Base-by-base conservation (phyloP, 495 filamentous ascomycete species). In the Xylaria palmicola region DNA sequence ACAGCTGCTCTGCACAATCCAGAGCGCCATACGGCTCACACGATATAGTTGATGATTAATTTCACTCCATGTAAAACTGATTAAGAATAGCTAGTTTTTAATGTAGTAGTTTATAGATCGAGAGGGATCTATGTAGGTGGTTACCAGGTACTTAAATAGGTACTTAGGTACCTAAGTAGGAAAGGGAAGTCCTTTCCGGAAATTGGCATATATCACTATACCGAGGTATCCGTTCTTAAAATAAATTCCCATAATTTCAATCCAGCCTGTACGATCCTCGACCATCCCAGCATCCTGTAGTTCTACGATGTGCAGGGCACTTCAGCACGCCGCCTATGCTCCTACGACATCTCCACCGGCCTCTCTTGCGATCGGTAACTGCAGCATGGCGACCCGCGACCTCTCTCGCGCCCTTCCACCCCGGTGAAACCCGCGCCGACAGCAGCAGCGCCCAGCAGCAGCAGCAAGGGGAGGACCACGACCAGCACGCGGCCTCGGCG, bases 261-360 rank as follows among this genome's bases (percentile, higher is more conserved):
- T n/a, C n/a, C 5, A 12, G 6, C 20, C 13, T 10, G 2, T 40
- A 20, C 19, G 32, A 40, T 13, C 9, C 17, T 47, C 26, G n/a
- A n/a, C 22, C 17, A 56, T 39, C 27, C 30, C 26, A 40, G 48
- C 41, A 55, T 34, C 45, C 27, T n/a, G 20, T 56, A 41, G 51
- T 32, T 68, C 51, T 66, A 64, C 60, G 53, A 68, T 71, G 64
- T 62, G 66, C 62, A 54, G 61, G 55, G 60, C 32, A 37, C 55
- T 50, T 41, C 61, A 65, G 59, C 54, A 58, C 48, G 65, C 43
- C 63, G 62, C 68, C 68, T 67, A 71, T 71, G 68, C 68, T 67
- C 66, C 62, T 49, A 81, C 57, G 59, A 79, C 67, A 56, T 76
- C 72, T 67, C 74, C 72, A 30, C 72, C 73, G 50, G 72, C 77